These are phyloP conservation scores for Wallacemonas sp. DNA, from an alignment of 208 protist genomes.

Conservation along the genomic window DNA sequence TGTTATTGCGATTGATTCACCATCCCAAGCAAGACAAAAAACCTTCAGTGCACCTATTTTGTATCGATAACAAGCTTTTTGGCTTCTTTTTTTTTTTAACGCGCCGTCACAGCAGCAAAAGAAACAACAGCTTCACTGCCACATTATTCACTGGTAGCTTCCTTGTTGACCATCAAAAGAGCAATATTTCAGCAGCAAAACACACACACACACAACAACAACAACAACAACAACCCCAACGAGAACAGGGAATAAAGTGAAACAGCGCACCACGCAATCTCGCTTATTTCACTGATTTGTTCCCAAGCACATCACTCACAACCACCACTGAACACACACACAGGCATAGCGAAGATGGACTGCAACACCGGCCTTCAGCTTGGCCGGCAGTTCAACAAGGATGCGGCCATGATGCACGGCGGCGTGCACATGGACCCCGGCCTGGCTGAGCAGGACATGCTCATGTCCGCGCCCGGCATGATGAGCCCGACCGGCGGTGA, in stretches of 20 bases:
- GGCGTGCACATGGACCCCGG: constrained; percentile 35
- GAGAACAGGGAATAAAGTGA: not conserved
- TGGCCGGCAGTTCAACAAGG: constrained; percentile 70
- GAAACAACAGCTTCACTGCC: not conserved
- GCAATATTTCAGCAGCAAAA: not conserved
- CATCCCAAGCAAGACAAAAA: too few species aligned
- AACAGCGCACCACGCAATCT: not conserved
- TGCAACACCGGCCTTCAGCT: constrained; percentile 67
- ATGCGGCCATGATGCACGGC: constrained; percentile 65
- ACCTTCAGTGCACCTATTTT: too few species aligned
- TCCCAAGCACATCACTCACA: not conserved
- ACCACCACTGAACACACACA: too few species aligned
- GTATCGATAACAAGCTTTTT: too few species aligned
- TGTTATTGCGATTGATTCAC: too few species aligned
- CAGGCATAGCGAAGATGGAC: too few species aligned
- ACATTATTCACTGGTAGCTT: too few species aligned
- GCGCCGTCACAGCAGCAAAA: too few species aligned
- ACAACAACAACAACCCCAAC: constrained; percentile 9
- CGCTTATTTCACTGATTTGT: too few species aligned
- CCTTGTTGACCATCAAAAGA: too few species aligned
- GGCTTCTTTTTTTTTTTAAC: too few species aligned
- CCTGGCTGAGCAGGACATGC: constrained; percentile 57
- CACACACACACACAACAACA: constrained; percentile 10
- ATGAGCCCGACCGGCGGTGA: constrained; percentile 27
- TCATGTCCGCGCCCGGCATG: constrained; percentile 32